phyloP scores from a whole-genome alignment of 768 basidiomycete species.

The Chiua virens region DNA sequence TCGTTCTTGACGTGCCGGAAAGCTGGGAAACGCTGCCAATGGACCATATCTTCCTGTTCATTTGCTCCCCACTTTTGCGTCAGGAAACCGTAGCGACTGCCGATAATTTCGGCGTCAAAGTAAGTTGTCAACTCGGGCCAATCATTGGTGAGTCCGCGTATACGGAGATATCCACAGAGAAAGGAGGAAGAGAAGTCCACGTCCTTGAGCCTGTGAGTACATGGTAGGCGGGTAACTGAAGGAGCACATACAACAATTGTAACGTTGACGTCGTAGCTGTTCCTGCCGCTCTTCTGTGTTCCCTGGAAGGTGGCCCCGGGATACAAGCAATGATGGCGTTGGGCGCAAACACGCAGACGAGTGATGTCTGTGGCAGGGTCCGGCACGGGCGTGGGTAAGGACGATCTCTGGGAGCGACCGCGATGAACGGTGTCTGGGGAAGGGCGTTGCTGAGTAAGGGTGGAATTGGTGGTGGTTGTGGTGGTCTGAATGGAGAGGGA shows the following conservation, averaged over 20 bases:
- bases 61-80: constrained; percentile 90
- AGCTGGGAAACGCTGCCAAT: constrained; percentile 93
- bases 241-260: constrained; percentile 75
- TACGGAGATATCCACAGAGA: constrained; percentile 89
- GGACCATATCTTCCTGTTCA: constrained; percentile 88
- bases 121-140: constrained; percentile 96
- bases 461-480: constrained; percentile 8
- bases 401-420: constrained; percentile 6
- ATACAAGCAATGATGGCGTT: constrained; percentile 76
- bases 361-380: constrained; percentile 76
- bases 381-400: constrained; percentile 23
- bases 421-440: constrained; percentile 10
- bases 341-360: constrained; percentile 68
- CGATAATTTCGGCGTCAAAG: constrained; percentile 96
- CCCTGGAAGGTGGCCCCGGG: constrained; percentile 89
- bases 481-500: constrained; percentile 14
- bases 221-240: constrained; percentile 1
- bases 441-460: constrained; percentile 19
- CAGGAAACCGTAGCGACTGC: constrained; percentile 85
- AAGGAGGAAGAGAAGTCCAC: constrained; percentile 86
- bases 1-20: constrained; percentile 82
- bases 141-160: constrained; percentile 89
- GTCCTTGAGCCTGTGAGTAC: constrained; percentile 50
- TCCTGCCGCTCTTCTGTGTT: constrained; percentile 91
- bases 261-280: constrained; percentile 92